Evolutionary conservation across 1,284 basidiomycete genomes (phyloP).

Genomic region (Hypsizygus ulmarius): DNA sequence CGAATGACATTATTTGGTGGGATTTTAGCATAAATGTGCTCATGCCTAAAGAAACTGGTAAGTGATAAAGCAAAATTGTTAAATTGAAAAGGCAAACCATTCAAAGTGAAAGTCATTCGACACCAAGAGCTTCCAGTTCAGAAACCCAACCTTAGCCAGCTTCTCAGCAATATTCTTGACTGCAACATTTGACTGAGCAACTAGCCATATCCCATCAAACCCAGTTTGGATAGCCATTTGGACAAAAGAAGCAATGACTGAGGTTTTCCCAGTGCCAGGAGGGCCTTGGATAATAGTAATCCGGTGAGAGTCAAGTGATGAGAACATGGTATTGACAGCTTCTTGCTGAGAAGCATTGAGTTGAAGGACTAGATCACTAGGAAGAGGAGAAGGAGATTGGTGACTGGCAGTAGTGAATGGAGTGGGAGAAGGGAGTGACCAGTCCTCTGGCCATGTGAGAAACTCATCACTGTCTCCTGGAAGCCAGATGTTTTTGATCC

Average conservation of each 20-base stretch:
- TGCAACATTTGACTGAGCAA: conserved; percentile 65
- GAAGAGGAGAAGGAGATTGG: conserved; percentile 5
- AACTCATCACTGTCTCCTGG: conserved; percentile 24
- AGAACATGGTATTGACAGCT: conserved; percentile 55
- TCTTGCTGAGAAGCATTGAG: conserved; percentile 55
- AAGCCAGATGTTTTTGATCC: conserved; percentile 56
- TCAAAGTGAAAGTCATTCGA: conserved; percentile 56
- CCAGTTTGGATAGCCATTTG: conserved; percentile 33
- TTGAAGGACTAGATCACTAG: conserved; percentile 12
- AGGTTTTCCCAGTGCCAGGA: conserved; percentile 60
- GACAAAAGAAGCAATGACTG: conserved; percentile 63
- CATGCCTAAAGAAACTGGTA: conserved; percentile 54
- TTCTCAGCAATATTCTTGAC: conserved; percentile 72
- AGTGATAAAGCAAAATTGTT: conserved; percentile 11
- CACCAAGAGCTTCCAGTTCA: conserved; percentile 52
- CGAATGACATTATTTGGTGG: conserved; percentile 46
- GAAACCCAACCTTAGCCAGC: conserved; percentile 43
- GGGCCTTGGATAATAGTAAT: conserved; percentile 60
- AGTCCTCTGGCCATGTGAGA: conserved; percentile 44
- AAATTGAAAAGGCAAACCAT: conserved; percentile 45
- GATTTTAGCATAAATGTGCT: conserved; percentile 55
- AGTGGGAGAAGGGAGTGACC: conserved; percentile 21
- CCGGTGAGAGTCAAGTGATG: conserved; percentile 35
- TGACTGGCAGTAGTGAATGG: conserved; percentile 13
- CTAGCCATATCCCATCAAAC: conserved; percentile 58